A percentile compares a stretch with the other conserved stretches of the same genome.
phyloP scores from a whole-genome alignment of 2,329 filamentous ascomycete species.

The Alternaria novae-zelandiae region DNA sequence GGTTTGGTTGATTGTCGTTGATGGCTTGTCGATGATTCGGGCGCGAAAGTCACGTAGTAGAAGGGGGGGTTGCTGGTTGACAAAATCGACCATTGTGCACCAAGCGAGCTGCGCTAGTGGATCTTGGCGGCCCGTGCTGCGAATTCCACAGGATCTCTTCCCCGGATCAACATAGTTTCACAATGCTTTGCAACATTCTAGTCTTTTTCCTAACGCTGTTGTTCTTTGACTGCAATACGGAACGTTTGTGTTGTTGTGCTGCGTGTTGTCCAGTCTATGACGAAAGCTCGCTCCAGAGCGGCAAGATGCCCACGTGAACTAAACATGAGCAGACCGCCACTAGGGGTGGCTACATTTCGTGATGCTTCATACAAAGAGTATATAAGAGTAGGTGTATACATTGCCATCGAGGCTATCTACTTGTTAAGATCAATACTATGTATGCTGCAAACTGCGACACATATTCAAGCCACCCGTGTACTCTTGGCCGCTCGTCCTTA shows the following conservation, averaged over 20 bases:
- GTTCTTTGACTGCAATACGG: neutral
- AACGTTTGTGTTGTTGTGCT: neutral
- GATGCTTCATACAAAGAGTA: neutral
- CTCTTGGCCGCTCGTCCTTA: neutral
- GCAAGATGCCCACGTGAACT: slow-evolving; percentile 5
- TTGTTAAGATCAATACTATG: neutral
- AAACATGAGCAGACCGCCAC: neutral
- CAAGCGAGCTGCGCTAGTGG: neutral
- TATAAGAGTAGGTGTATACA: neutral
- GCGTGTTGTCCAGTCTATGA: neutral
- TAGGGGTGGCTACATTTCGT: neutral
- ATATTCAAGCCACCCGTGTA: neutral
- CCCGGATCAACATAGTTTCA: neutral
- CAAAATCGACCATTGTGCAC: neutral
- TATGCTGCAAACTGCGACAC: neutral
- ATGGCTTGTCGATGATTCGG: slow-evolving; percentile 43
- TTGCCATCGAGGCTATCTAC: neutral
- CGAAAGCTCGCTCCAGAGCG: neutral
- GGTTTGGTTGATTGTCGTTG: slow-evolving; percentile 34
- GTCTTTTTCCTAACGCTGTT: neutral
- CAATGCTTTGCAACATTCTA: neutral
- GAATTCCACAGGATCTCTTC: neutral
- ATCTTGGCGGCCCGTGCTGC: neutral
- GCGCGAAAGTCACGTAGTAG: slow-evolving; percentile 36
- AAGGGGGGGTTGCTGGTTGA: neutral